Evolutionary conservation across 73 alveolate species (phyloP).

Genomic region (Loxodes magnus): DNA sequence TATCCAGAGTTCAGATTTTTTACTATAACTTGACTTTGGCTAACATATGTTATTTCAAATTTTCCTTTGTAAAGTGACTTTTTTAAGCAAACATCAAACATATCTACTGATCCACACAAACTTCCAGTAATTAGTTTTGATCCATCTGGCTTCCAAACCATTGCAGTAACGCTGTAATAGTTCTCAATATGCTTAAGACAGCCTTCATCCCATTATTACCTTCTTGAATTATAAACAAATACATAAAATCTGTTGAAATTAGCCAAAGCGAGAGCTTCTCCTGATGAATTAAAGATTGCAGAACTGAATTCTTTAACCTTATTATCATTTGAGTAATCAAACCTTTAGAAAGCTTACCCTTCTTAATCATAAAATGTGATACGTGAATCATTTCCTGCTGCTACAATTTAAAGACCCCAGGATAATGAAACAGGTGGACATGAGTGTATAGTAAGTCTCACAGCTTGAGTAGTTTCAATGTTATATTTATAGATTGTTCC

Average conservation of each 20-base stretch:
- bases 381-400: conserved; percentile 97
- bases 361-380: conserved; percentile 85
- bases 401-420: conserved; percentile 94
- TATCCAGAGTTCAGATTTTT: conserved; percentile 19
- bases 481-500: conserved; percentile 89
- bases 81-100: conserved; percentile 91
- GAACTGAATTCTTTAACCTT: conserved; percentile 93
- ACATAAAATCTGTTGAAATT: conserved; percentile 90
- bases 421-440: conserved; percentile 91
- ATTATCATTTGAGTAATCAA: conserved; percentile 95
- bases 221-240: conserved; percentile 79
- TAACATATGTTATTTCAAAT: conserved; percentile 96
- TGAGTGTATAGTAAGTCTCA: conserved; percentile 62
- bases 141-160: conserved; percentile 98
- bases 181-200: conserved; percentile 88
- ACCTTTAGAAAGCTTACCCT: conserved; percentile 86
- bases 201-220: conserved; percentile 94
- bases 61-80: conserved; percentile 92
- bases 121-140: conserved; percentile 94
- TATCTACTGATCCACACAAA: conserved; percentile 93
- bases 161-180: conserved; percentile 96
- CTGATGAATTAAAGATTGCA: conserved; percentile 92
- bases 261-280: conserved; percentile 97
- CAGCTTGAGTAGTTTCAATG: conserved; percentile 68
- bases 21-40: conserved; percentile 92